Evolutionary conservation across 768 basidiomycete species (phyloP).

Genomic region (Lyophyllum shimeji): DNA sequence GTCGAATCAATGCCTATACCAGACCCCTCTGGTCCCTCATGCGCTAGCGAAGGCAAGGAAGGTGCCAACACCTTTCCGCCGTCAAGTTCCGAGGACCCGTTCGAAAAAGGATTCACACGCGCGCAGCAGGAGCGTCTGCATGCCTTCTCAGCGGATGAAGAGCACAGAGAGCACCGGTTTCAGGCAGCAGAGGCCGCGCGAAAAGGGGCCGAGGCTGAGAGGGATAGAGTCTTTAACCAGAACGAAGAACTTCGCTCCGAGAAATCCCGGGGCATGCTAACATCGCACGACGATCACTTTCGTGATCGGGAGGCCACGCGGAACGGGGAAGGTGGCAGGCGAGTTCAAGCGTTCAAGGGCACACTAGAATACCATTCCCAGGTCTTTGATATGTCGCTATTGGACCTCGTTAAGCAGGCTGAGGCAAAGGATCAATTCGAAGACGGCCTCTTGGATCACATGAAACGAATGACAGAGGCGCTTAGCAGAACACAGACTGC

Average conservation of each 20-base stretch:
- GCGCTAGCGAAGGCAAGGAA: neutral
- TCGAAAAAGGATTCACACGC: neutral
- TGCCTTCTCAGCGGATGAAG: neutral
- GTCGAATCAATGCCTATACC: neutral
- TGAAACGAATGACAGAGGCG: neutral
- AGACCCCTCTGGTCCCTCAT: neutral
- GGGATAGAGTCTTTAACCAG: neutral
- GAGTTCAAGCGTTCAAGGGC: neutral
- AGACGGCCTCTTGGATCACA: neutral
- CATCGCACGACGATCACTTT: neutral
- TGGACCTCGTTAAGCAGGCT: neutral
- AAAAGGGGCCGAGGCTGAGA: neutral
- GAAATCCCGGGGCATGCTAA: neutral
- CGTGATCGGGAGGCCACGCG: neutral
- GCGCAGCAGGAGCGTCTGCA: neutral
- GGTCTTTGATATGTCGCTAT: neutral
- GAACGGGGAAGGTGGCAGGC: neutral
- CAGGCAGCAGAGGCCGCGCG: slow-evolving; percentile 1
- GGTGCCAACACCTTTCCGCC: no score
- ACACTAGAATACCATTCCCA: neutral
- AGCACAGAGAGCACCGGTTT: neutral
- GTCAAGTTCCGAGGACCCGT: neutral
- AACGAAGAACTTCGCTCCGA: neutral
- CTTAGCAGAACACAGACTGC: neutral
- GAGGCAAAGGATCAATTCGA: slow-evolving; percentile 1